These are phyloP conservation scores for Solanum acaule DNA, from an alignment of 257 asterid species.

Conservation along the genomic window DNA sequence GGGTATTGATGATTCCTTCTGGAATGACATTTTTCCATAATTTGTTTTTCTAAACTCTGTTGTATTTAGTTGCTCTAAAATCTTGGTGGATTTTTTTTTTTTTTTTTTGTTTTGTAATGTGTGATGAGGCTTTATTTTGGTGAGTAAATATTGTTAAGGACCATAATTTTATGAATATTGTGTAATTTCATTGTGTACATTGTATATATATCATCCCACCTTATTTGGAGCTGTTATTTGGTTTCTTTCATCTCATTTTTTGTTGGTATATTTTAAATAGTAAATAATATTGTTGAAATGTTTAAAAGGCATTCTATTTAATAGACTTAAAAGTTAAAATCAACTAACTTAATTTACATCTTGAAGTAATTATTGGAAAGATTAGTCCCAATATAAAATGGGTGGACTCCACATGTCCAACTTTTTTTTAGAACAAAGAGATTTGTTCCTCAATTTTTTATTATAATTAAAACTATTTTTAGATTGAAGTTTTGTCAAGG, in stretches of 20 bases:
- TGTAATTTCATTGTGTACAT: not conserved
- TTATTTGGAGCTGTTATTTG: not conserved
- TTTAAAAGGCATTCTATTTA: not conserved
- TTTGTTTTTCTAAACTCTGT: not conserved
- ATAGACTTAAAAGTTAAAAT: not conserved
- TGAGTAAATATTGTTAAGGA: not conserved
- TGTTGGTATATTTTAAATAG: not conserved
- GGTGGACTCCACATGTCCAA: not conserved
- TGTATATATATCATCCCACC: not conserved
- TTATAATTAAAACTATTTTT: not conserved
- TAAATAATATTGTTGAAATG: not conserved
- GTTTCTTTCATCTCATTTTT: not conserved
- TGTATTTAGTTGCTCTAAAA: not conserved
- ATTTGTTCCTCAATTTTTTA: not conserved
- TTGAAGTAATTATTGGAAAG: not conserved
- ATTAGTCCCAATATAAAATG: not conserved
- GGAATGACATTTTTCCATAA: conserved; percentile 30
- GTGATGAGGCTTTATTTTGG: not conserved
- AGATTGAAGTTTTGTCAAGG: not conserved
- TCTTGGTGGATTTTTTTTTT: not conserved
- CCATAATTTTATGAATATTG: not conserved
- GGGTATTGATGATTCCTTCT: conserved; percentile 32
- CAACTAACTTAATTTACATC: not conserved
- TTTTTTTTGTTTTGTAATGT: not conserved
- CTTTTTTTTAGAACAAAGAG: not conserved